phyloP scores from a whole-genome alignment of 2,329 filamentous ascomycete species.

The Arachnopeziza araneosa region DNA sequence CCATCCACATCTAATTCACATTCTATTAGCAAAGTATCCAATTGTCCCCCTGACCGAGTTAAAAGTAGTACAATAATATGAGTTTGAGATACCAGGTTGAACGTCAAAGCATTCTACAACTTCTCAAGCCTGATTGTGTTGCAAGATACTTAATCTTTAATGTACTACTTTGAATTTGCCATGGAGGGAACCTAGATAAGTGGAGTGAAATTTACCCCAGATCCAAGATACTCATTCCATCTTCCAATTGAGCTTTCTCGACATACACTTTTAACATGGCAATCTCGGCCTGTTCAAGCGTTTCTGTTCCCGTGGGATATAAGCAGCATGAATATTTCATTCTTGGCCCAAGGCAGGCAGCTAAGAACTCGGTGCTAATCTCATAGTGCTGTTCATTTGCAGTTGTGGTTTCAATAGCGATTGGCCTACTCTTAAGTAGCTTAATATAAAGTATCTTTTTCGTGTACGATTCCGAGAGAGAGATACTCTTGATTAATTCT shows the following conservation, averaged over 20 bases:
- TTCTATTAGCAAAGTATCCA: neutral
- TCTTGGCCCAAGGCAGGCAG: constrained; percentile 55
- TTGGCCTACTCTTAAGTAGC: constrained; percentile 52
- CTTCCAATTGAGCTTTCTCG: constrained; percentile 42
- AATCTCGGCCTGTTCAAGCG: constrained; percentile 59
- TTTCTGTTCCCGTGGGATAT: constrained; percentile 57
- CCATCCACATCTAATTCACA: constrained; percentile 57
- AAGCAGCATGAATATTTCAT: constrained; percentile 70
- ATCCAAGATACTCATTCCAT: constrained; percentile 32
- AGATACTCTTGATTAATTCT: constrained; percentile 46
- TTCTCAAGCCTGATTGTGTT: too few species aligned
- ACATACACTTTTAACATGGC: constrained; percentile 61
- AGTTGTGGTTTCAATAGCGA: constrained; percentile 60
- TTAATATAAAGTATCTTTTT: constrained; percentile 61
- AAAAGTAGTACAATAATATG: too few species aligned
- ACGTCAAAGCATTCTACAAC: too few species aligned
- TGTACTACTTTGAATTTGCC: too few species aligned
- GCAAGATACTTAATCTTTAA: too few species aligned
- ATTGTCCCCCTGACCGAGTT: neutral
- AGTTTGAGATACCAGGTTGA: too few species aligned
- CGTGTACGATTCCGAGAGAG: constrained; percentile 46
- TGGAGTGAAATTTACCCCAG: constrained; percentile 13
- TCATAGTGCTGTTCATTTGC: constrained; percentile 71
- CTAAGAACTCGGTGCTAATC: constrained; percentile 60
- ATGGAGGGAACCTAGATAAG: too few species aligned